Evolutionary conservation across 352 stramenopile genomes (phyloP).

Genomic region (Globisporangium uncinulatum): DNA sequence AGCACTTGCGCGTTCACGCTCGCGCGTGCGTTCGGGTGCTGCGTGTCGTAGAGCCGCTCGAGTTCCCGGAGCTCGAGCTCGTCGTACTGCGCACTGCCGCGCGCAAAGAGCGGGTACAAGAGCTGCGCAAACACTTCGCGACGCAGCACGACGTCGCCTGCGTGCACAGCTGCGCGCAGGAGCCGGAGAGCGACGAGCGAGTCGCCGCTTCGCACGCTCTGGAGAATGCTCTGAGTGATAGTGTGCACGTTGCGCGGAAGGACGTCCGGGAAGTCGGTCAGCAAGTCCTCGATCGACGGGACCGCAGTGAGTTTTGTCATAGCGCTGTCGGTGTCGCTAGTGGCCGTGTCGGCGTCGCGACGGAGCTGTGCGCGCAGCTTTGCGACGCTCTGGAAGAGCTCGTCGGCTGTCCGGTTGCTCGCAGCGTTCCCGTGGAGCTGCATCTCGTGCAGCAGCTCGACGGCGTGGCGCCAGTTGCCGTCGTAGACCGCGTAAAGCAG

Average conservation of each 20-base stretch:
- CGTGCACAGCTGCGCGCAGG: constrained; percentile 37
- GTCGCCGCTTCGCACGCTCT: constrained; percentile 46
- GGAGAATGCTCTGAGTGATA: constrained; percentile 35
- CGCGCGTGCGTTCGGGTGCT: constrained; percentile 31
- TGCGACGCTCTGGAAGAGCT: constrained; percentile 54
- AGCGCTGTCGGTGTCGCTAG: neutral
- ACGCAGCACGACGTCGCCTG: constrained; percentile 32
- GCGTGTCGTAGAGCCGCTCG: constrained; percentile 53
- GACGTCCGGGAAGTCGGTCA: constrained; percentile 48
- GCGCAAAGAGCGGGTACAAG: constrained; percentile 51
- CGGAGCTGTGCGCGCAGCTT: constrained; percentile 31
- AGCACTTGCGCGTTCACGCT: constrained; percentile 51
- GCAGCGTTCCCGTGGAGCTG: constrained; percentile 49
- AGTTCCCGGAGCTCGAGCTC: constrained; percentile 43
- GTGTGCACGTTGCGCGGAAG: constrained; percentile 49
- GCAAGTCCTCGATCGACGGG: constrained; percentile 48
- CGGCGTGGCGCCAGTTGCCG: constrained; percentile 69
- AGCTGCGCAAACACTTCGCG: constrained; percentile 63
- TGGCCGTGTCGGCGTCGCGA: neutral
- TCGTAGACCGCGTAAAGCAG: constrained; percentile 55
- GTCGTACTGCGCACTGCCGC: constrained; percentile 19
- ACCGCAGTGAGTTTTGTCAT: constrained; percentile 24
- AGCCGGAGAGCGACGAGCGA: constrained; percentile 35
- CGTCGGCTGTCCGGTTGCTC: constrained; percentile 31
- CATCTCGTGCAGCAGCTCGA: constrained; percentile 76